phyloP scores from a whole-genome alignment of 495 filamentous ascomycete species.

The Aspergillus carlsbadensis region DNA sequence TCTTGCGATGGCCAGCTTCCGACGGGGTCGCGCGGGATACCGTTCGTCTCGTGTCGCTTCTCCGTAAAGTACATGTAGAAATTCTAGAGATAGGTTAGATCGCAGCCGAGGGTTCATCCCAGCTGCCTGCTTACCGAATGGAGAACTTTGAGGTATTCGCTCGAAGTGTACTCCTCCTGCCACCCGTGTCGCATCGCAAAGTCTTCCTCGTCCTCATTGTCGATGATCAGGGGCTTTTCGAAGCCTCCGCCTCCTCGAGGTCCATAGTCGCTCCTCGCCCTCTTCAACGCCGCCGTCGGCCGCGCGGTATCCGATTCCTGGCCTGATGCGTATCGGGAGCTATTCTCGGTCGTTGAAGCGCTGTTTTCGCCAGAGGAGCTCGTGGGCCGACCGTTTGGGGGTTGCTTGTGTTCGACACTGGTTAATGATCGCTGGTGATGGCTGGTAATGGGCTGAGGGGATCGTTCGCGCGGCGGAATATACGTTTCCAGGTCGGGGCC shows the following conservation, averaged over 20 bases:
- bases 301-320: slow-evolving; percentile 36
- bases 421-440: slow-evolving; percentile 43
- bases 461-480: slow-evolving; percentile 42
- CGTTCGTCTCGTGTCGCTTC: slow-evolving; percentile 95
- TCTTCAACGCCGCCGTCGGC: slow-evolving; percentile 56
- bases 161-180: slow-evolving; percentile 60
- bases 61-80: slow-evolving; percentile 99
- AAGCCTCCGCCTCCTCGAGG: slow-evolving; percentile 41
- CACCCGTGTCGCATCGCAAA: slow-evolving; percentile 63
- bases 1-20: slow-evolving; percentile 70
- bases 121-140: slow-evolving; percentile 49
- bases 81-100: slow-evolving; percentile 28
- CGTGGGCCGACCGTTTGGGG: slow-evolving; percentile 28
- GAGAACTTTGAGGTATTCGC: slow-evolving; percentile 55
- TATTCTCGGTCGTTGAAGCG: slow-evolving; percentile 17
- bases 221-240: slow-evolving; percentile 28
- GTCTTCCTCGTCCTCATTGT: slow-evolving; percentile 42
- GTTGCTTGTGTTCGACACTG: slow-evolving; percentile 31
- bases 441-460: slow-evolving; percentile 32
- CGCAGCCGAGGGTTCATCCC: neutral
- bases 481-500: slow-evolving; percentile 44
- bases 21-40: slow-evolving; percentile 71
- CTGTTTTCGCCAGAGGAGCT: slow-evolving; percentile 37
- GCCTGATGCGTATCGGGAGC: slow-evolving; percentile 29
- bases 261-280: slow-evolving; percentile 73